Evolutionary conservation across 164 flowering plant genomes (phyloP).

Genomic region (Vitis rupestris): DNA sequence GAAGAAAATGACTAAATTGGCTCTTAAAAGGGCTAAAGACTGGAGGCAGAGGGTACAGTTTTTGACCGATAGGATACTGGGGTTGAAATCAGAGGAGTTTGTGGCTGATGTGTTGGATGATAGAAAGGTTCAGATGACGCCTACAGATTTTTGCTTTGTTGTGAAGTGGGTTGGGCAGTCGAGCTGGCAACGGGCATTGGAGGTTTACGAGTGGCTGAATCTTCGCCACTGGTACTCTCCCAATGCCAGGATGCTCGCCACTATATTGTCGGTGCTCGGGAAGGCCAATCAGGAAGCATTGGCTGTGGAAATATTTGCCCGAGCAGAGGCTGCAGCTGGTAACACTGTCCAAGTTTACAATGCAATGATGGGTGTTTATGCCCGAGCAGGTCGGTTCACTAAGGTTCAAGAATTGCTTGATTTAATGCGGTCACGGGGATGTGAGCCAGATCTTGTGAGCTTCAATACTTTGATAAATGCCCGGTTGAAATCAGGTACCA

Average conservation of each 20-base stretch:
- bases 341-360: conserved; percentile 82
- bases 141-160: conserved; percentile 82
- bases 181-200: conserved; percentile 88
- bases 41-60: conserved; percentile 82
- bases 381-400: conserved; percentile 64
- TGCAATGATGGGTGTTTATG: conserved; percentile 97
- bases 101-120: conserved; percentile 88
- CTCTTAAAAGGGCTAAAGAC: conserved; percentile 78
- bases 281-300: conserved; percentile 80
- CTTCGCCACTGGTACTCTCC: conserved; percentile 82
- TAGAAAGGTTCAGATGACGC: conserved; percentile 77
- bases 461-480: conserved; percentile 95
- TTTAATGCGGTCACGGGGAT: conserved; percentile 72
- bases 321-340: conserved; percentile 53
- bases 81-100: conserved; percentile 52
- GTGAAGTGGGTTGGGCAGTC: conserved; percentile 83
- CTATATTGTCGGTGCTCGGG: conserved; percentile 77
- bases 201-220: conserved; percentile 93
- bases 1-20: conserved; percentile 83
- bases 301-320: conserved; percentile 67
- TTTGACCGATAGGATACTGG: conserved; percentile 63
- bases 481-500: conserved; percentile 52
- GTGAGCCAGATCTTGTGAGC: conserved; percentile 88
- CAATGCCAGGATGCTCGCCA: conserved; percentile 83
- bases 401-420: conserved; percentile 71